Percentiles rank a stretch among this genome's conserved stretches.
Evolutionary conservation across 768 basidiomycete genomes (phyloP).

Genomic region (Cyclocybe cylindracea): DNA sequence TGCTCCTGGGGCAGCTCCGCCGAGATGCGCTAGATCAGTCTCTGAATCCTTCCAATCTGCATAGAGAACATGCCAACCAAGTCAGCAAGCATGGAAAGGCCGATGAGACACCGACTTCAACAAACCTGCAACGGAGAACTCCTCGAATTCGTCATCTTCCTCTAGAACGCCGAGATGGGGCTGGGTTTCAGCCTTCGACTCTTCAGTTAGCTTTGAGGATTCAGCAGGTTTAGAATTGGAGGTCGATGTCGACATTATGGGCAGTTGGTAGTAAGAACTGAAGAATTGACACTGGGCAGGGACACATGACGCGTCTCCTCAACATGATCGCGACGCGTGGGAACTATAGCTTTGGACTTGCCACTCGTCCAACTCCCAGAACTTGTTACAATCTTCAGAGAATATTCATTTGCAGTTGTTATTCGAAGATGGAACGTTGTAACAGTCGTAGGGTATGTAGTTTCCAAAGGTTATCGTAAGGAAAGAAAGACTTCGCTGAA

Average conservation of each 20-base stretch:
- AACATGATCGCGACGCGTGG: slow-evolving; percentile 23
- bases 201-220: slow-evolving; percentile 35
- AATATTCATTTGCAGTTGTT: not conserved
- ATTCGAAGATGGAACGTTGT: not conserved
- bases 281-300: not conserved
- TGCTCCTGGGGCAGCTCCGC: slow-evolving; percentile 69
- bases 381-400: too few species aligned
- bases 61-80: not conserved
- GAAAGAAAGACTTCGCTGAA: not conserved
- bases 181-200: slow-evolving; percentile 44
- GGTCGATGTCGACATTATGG: slow-evolving; percentile 37
- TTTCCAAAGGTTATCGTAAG: too few species aligned
- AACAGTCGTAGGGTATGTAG: not conserved
- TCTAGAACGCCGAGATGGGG: slow-evolving; percentile 88
- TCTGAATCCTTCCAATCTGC: slow-evolving; percentile 87
- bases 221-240: slow-evolving; percentile 51
- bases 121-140: slow-evolving; percentile 83
- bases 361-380: too few species aligned
- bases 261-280: slow-evolving; percentile 8
- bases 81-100: not conserved
- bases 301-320: slow-evolving; percentile 26
- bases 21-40: slow-evolving; percentile 79
- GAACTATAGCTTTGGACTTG: slow-evolving; percentile 3
- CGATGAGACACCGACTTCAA: slow-evolving; percentile 2
- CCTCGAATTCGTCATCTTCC: slow-evolving; percentile 97